These are phyloP conservation scores for Halenospora varia DNA, from an alignment of 495 filamentous ascomycete genomes.

Conservation along the genomic window DNA sequence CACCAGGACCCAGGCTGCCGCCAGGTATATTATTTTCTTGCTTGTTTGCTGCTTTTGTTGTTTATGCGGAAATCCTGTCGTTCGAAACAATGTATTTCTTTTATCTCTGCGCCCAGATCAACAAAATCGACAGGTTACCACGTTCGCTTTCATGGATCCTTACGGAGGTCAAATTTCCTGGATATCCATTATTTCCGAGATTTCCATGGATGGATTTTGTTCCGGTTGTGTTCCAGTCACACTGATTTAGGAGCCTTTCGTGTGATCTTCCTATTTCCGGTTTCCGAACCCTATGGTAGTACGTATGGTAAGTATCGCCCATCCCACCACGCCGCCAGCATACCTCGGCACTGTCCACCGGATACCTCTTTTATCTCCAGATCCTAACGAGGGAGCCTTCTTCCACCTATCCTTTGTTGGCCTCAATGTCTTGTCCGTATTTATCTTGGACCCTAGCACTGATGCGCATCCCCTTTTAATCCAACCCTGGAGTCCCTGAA, in stretches of 20 bases:
- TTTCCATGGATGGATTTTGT: too few species aligned
- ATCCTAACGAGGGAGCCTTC: background rate
- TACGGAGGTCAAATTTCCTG: background rate
- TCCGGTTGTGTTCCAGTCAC: slow-evolving; percentile 11
- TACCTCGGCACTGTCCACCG: background rate
- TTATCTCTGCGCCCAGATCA: background rate
- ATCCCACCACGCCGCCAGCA: background rate
- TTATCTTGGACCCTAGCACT: background rate
- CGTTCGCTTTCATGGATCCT: background rate
- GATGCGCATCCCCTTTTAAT: too few species aligned
- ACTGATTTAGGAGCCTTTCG: background rate
- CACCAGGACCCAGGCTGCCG: slow-evolving; percentile 22
- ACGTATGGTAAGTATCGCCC: background rate
- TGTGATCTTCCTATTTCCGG: slow-evolving; percentile 1
- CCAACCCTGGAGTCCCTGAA: too few species aligned
- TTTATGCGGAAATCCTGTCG: slow-evolving; percentile 16
- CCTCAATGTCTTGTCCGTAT: background rate
- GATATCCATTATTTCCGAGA: background rate
- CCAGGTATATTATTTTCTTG: slow-evolving; percentile 27
- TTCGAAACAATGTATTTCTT: slow-evolving; percentile 20
- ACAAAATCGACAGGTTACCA: slow-evolving; percentile 5
- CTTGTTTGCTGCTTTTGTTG: slow-evolving; percentile 10
- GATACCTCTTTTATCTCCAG: background rate
- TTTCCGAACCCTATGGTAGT: background rate
- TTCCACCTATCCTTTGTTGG: background rate